A percentile compares a stretch with the other conserved stretches of the same genome.
phyloP scores from a whole-genome alignment of 2,329 filamentous ascomycete genomes.

The Blastomyces gilchristii region DNA sequence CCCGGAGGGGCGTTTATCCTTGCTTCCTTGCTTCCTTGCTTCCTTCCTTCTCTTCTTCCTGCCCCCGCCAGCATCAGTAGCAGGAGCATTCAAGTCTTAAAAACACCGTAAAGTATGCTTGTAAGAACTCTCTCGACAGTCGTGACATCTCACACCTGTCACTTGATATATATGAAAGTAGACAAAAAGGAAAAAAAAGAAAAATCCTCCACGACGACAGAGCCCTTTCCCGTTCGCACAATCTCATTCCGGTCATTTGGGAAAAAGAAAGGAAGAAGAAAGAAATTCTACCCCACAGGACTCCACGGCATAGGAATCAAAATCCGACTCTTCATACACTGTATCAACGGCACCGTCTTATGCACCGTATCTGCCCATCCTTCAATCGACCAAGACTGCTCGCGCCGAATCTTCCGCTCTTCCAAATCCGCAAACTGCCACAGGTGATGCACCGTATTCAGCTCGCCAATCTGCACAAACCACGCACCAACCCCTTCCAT shows the following conservation, averaged over 20 bases:
- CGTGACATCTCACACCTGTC: not conserved
- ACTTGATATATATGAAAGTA: not conserved
- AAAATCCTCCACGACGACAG: not conserved
- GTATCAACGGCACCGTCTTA: slow-evolving; percentile 95
- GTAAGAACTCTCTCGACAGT: not conserved
- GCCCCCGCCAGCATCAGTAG: too few relatives aligned
- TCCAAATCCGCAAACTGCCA: slow-evolving; percentile 98
- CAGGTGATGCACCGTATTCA: slow-evolving; percentile 95
- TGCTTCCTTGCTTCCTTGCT: too few relatives aligned
- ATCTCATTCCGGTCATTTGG: not conserved
- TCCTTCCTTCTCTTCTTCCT: too few relatives aligned
- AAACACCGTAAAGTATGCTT: not conserved
- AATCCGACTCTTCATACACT: slow-evolving; percentile 90
- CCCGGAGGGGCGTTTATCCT: too few relatives aligned
- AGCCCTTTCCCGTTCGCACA: not conserved
- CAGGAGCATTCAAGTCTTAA: too few relatives aligned
- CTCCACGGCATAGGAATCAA: slow-evolving; percentile 95
- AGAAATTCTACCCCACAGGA: slow-evolving; percentile 57
- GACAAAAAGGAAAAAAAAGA: not conserved
- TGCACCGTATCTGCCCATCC: slow-evolving; percentile 97
- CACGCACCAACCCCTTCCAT: slow-evolving; percentile 98
- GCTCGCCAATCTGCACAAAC: slow-evolving; percentile 96
- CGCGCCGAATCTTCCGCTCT: slow-evolving; percentile 77
- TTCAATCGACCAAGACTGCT: slow-evolving; percentile 90
- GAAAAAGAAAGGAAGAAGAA: not conserved